Percentiles rank a stretch among this genome's conserved stretches.
Evolutionary conservation across 2,329 filamentous ascomycete species (phyloP).

Genomic region (Pestalotiopsis sp.): DNA sequence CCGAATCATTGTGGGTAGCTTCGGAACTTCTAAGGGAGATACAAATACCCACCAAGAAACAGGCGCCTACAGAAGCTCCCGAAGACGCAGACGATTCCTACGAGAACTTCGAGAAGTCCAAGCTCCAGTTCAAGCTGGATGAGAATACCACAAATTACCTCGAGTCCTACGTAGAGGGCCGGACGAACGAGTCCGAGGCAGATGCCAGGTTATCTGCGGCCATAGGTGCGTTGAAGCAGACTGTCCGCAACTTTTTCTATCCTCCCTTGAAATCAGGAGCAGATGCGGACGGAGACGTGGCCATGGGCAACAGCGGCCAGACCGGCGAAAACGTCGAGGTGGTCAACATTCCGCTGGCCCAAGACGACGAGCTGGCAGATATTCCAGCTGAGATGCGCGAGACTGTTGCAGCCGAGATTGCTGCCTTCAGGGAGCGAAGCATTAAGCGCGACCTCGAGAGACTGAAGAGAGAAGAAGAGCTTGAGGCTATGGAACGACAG

Average conservation of each 20-base stretch:
- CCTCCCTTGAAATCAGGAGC: constrained; percentile 54
- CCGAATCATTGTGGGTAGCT: constrained; percentile 82
- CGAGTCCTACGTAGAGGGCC: constrained; percentile 74
- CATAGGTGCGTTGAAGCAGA: constrained; percentile 66
- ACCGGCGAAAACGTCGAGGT: constrained; percentile 75
- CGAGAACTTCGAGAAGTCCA: constrained; percentile 67
- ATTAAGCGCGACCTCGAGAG: constrained; percentile 88
- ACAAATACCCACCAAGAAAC: constrained; percentile 78
- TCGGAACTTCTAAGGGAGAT: constrained; percentile 83
- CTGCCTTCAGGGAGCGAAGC: constrained; percentile 90
- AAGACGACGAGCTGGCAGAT: constrained; percentile 92
- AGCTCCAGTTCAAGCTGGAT: constrained; percentile 76
- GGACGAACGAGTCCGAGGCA: constrained; percentile 63
- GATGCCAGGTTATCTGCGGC: constrained; percentile 73
- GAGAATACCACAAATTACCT: constrained; percentile 82
- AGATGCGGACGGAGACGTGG: constrained; percentile 68
- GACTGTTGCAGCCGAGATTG: constrained; percentile 90
- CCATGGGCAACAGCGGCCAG: constrained; percentile 66
- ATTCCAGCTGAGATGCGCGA: constrained; percentile 97
- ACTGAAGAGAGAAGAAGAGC: constrained; percentile 84
- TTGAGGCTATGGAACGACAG: constrained; percentile 82
- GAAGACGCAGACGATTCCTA: constrained; percentile 46
- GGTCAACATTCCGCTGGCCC: constrained; percentile 82
- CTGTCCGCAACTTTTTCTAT: constrained; percentile 73
- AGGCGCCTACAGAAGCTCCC: constrained; percentile 52